Conservation (phyloP, 2,329 filamentous ascomycete genomes). For the Pleurostoma richardsiae region DNA sequence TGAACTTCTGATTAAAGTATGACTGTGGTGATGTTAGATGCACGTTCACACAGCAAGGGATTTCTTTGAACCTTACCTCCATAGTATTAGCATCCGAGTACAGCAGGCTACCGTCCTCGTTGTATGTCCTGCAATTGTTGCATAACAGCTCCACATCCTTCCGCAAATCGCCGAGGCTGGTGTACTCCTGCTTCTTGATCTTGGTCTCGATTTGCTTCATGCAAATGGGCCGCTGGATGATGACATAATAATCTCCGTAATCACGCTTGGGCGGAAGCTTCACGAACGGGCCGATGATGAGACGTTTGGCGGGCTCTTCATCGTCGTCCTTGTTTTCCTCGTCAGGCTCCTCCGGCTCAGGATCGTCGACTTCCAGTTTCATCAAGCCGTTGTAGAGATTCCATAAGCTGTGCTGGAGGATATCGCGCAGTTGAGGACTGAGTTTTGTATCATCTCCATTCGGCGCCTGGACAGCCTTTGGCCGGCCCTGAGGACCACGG, state of each 20-base stretch:
- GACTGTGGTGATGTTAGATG: slow-evolving; percentile 39
- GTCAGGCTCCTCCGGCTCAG: slow-evolving; percentile 42
- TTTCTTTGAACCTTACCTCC: slow-evolving; percentile 58
- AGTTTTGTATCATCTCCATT: slow-evolving; percentile 51
- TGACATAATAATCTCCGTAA: slow-evolving; percentile 91
- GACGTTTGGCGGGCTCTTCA: slow-evolving; percentile 59
- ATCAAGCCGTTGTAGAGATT: slow-evolving; percentile 75
- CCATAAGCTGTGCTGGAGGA: slow-evolving; percentile 76
- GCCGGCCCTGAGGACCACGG: slow-evolving; percentile 63
- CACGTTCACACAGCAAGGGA: neutral
- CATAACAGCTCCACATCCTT: slow-evolving; percentile 81
- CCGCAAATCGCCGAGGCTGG: slow-evolving; percentile 71
- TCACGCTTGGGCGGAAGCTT: slow-evolving; percentile 83
- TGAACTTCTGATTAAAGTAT: slow-evolving; percentile 49
- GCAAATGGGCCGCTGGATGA: slow-evolving; percentile 88
- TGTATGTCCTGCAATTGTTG: slow-evolving; percentile 90
- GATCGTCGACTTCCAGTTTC: slow-evolving; percentile 75
- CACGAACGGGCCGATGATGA: slow-evolving; percentile 91
- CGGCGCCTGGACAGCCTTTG: slow-evolving; percentile 49
- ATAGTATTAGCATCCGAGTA: slow-evolving; percentile 91
- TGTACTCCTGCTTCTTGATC: slow-evolving; percentile 95
- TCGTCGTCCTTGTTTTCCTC: slow-evolving; percentile 41
- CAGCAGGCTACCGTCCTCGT: slow-evolving; percentile 89
- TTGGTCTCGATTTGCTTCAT: slow-evolving; percentile 94
- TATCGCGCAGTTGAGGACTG: slow-evolving; percentile 62